Percentiles rank a stretch among this genome's conserved stretches.
These are phyloP conservation scores for Stemphylium lycopersici DNA, from an alignment of 2,329 filamentous ascomycete genomes.

Conservation along the genomic window DNA sequence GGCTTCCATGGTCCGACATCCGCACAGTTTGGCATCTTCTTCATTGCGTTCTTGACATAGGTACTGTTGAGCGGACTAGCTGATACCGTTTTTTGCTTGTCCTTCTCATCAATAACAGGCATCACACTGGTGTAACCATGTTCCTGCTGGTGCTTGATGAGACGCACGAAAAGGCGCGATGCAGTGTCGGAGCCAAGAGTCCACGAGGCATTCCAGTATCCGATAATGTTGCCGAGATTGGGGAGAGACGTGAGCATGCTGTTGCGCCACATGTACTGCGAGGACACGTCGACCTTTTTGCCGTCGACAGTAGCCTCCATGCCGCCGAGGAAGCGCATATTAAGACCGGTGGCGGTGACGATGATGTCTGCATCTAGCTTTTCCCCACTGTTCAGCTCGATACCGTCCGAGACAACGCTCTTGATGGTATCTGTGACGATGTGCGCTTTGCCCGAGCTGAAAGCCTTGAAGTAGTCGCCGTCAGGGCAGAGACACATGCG, in stretches of 20 bases:
- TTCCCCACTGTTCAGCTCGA: slow-evolving; percentile 55
- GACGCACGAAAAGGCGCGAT: slow-evolving; percentile 55
- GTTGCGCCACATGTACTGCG: slow-evolving; percentile 65
- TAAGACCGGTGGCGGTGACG: slow-evolving; percentile 69
- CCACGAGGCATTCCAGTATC: slow-evolving; percentile 68
- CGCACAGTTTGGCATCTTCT: slow-evolving; percentile 56
- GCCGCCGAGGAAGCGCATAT: slow-evolving; percentile 61
- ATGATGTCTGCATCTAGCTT: slow-evolving; percentile 65
- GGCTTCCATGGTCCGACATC: slow-evolving; percentile 52
- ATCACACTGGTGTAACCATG: slow-evolving; percentile 52
- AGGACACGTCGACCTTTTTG: slow-evolving; percentile 50
- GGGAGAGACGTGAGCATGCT: slow-evolving; percentile 68
- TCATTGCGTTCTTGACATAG: slow-evolving; percentile 55
- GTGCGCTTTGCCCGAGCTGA: slow-evolving; percentile 58
- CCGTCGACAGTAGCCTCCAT: slow-evolving; percentile 61
- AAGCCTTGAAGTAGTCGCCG: slow-evolving; percentile 63
- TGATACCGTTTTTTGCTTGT: slow-evolving; percentile 48
- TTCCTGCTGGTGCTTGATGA: slow-evolving; percentile 59
- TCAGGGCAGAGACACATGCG: slow-evolving; percentile 73
- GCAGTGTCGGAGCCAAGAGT: slow-evolving; percentile 66
- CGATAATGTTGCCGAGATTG: slow-evolving; percentile 64
- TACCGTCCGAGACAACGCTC: slow-evolving; percentile 56
- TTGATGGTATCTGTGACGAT: slow-evolving; percentile 64
- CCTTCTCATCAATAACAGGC: slow-evolving; percentile 52
- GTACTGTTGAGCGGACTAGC: slow-evolving; percentile 58